A percentile compares a stretch with the other conserved stretches of the same genome.
Evolutionary conservation across 768 basidiomycete genomes (phyloP).

Genomic region (Auriculariales sp.): DNA sequence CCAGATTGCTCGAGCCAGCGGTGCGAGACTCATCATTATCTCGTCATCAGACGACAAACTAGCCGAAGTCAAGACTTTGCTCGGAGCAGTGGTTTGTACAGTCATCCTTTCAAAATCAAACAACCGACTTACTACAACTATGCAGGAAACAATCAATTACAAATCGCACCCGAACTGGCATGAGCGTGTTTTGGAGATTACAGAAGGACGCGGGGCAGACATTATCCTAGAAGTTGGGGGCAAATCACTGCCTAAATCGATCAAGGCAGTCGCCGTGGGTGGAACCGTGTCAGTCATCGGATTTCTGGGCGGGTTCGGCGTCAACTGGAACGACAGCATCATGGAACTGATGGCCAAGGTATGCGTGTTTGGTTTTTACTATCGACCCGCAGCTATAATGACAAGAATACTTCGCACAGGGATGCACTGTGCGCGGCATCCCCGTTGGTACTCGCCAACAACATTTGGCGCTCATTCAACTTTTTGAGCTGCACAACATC

Average conservation of each 20-base stretch:
- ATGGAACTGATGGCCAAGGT: no score
- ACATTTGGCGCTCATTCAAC: not conserved
- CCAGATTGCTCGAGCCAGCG: slow-evolving; percentile 47
- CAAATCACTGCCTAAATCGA: slow-evolving; percentile 30
- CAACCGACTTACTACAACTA: not conserved
- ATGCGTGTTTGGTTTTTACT: no score
- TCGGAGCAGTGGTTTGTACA: slow-evolving; percentile 23
- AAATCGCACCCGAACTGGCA: slow-evolving; percentile 44
- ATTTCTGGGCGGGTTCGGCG: slow-evolving; percentile 27
- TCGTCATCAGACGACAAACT: slow-evolving; percentile 57
- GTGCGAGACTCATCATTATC: slow-evolving; percentile 50
- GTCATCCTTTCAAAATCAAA: not conserved
- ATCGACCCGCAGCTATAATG: no score
- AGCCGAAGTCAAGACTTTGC: slow-evolving; percentile 29
- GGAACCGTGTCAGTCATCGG: no score
- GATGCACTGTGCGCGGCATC: not conserved
- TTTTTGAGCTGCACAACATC: not conserved
- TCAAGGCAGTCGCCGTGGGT: slow-evolving; percentile 23
- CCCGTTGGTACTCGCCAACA: not conserved
- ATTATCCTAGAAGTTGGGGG: slow-evolving; percentile 40
- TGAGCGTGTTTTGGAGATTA: slow-evolving; percentile 27
- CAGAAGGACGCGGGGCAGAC: slow-evolving; percentile 19
- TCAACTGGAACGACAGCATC: no score
- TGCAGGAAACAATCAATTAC: slow-evolving; percentile 45
- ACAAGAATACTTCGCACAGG: no score